Evolutionary conservation across 2,329 filamentous ascomycete genomes (phyloP), one percentile per base, ranked within the genome.

Genomic region (Dactylellina leptospora): DNA sequence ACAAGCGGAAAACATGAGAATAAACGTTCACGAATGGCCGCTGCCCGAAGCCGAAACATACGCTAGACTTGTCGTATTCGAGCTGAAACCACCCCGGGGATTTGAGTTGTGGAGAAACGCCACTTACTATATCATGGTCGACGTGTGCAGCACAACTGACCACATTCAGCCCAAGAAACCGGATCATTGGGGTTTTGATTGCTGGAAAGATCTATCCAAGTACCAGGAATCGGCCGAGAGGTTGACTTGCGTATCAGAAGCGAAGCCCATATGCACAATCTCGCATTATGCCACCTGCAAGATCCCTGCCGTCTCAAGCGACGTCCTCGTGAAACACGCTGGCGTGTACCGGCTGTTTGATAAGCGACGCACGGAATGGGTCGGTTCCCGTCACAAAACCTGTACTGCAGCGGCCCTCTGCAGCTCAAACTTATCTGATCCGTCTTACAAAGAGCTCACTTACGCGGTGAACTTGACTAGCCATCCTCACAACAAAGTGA

Each of bases 21-120:
- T 89, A 3, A 0, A 33, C 0, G 75, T 85, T 5, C 80, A 85
- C 71, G 86, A 88, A 75, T 87, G 85, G 85, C 85, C 86, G 0
- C 78, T 89, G 0, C 82, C 85, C 0, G 27, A 42, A 0, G 13
- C 79, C 0, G 0, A 44, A 0, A 4, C 4, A 1, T 20, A 56
- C 22, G 36, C 53, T 3, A 59, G 42, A 16, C 28, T 33, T 1
- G 61, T 69, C 9, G 3, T 76, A 10, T 76, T 76, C 27, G 74
- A 76, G 38, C 33, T 76, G 22, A 53, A 68, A 40, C 72, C 68
- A 11, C 75, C 75, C 3, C 27, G 4, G 2, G 45, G 54, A 1
- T 74, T 76, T 48, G 55, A 50, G 13, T 16, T 53, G 9, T 76
- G 74, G 75, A 62, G 74, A 44, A 61, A 76, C 18, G 33, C 47